These are phyloP conservation scores for Rhizopogon salebrosus DNA, from an alignment of 768 basidiomycete genomes.

Conservation along the genomic window DNA sequence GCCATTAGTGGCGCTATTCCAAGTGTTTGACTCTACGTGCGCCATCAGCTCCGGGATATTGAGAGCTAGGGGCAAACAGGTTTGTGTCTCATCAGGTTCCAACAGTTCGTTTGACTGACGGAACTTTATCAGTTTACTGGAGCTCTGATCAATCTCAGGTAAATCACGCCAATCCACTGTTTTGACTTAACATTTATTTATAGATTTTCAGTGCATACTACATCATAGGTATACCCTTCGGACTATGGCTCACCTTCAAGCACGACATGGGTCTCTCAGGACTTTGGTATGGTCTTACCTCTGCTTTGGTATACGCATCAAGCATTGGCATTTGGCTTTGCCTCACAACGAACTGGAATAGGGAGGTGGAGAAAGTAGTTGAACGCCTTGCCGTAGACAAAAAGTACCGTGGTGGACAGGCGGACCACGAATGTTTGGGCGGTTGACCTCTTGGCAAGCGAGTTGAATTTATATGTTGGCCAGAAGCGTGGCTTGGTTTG, in stretches of 20 bases:
- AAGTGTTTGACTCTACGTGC: slow-evolving; percentile 74
- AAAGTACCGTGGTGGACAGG: slow-evolving; percentile 16
- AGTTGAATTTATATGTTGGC: neutral
- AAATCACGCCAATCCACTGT: slow-evolving; percentile 7
- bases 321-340: slow-evolving; percentile 46
- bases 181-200: neutral
- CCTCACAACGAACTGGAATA: slow-evolving; percentile 59
- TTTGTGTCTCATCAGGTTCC: slow-evolving; percentile 11
- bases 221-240: slow-evolving; percentile 76
- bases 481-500: neutral
- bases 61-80: slow-evolving; percentile 78
- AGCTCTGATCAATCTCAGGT: slow-evolving; percentile 76
- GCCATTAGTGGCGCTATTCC: slow-evolving; percentile 73
- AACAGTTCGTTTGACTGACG: neutral
- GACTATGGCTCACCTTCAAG: slow-evolving; percentile 71
- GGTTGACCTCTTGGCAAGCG: neutral
- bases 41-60: slow-evolving; percentile 77
- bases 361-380: slow-evolving; percentile 56
- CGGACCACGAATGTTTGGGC: neutral
- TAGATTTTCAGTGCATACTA: slow-evolving; percentile 61
- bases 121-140: slow-evolving; percentile 51
- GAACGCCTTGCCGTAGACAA: slow-evolving; percentile 42
- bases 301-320: slow-evolving; percentile 52
- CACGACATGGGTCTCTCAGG: slow-evolving; percentile 59
- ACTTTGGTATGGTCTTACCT: slow-evolving; percentile 82